A percentile compares a stretch with the other conserved stretches of the same genome.
Evolutionary conservation across 2,329 filamentous ascomycete species (phyloP).

Genomic region (Aspergillus sp.): DNA sequence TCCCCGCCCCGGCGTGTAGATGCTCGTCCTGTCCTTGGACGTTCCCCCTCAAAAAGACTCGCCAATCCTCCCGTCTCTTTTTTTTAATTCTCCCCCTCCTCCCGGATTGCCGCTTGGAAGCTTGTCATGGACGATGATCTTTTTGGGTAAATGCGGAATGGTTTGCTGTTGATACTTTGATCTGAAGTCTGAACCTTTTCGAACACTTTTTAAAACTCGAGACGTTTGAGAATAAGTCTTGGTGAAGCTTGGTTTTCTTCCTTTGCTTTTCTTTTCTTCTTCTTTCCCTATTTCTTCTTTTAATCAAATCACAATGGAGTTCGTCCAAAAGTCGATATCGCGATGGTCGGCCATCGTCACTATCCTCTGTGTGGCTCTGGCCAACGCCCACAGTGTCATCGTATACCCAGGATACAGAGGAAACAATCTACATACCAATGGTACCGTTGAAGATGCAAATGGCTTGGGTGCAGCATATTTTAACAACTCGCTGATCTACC

Average conservation of each 20-base stretch:
- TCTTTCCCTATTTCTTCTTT: constrained; percentile 1
- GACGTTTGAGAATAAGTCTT: no score
- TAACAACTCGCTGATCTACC: constrained; percentile 53
- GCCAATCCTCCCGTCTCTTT: background rate
- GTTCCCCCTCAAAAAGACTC: background rate
- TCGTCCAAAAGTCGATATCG: constrained; percentile 18
- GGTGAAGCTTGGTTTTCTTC: background rate
- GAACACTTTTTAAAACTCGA: background rate
- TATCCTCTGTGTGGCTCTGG: constrained; percentile 33
- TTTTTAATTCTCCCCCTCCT: background rate
- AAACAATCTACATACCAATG: constrained; percentile 76
- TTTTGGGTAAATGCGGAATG: constrained; percentile 1
- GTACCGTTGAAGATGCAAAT: constrained; percentile 45
- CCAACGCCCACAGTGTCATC: constrained; percentile 66
- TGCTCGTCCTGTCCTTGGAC: no score
- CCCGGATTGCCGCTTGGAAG: constrained; percentile 15
- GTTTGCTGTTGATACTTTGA: background rate
- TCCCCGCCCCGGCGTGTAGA: no score
- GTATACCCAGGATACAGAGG: constrained; percentile 84
- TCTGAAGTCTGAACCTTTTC: background rate
- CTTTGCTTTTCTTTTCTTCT: background rate
- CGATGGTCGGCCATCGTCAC: constrained; percentile 23
- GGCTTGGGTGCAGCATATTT: constrained; percentile 43
- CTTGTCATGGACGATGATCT: constrained; percentile 15
- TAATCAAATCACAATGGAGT: constrained; percentile 18